Evolutionary conservation across 2,329 filamentous ascomycete species (phyloP).

Genomic region (Ambrosiella cleistominuta): DNA sequence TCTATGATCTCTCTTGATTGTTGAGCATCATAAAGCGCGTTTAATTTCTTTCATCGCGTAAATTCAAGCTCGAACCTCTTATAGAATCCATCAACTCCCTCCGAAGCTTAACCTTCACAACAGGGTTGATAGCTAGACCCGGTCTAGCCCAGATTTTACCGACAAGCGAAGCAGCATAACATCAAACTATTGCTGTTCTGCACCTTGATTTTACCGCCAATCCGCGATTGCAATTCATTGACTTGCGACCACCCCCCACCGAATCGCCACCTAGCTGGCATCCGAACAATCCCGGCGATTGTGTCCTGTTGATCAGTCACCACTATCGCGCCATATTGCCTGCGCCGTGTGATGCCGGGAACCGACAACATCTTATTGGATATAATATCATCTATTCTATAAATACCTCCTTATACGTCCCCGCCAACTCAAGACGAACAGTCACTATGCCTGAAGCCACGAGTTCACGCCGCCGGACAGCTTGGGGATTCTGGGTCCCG

Average conservation of each 20-base stretch:
- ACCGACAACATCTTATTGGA: not conserved
- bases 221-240: not conserved
- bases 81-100: not conserved
- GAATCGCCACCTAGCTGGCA: not conserved
- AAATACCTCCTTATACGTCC: not conserved
- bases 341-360: not conserved
- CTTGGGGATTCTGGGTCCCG: constrained; percentile 75
- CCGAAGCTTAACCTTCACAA: not conserved
- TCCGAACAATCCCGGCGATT: not conserved
- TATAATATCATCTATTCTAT: not conserved
- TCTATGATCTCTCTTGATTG: not conserved
- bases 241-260: not conserved
- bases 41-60: not conserved
- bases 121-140: not conserved
- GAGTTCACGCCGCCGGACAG: constrained; percentile 38
- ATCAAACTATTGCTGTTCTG: not conserved
- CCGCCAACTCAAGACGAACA: not conserved
- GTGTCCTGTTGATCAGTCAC: not conserved
- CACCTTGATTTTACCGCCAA: not conserved
- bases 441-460: constrained; percentile 8
- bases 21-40: not conserved
- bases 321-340: not conserved
- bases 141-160: not conserved
- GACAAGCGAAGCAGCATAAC: constrained; percentile 2
- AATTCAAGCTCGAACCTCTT: not conserved